Percentiles rank a stretch among this genome's conserved stretches.
Conservation (phyloP, 2,329 filamentous ascomycete species). For the Basipetospora chlamydospora region DNA sequence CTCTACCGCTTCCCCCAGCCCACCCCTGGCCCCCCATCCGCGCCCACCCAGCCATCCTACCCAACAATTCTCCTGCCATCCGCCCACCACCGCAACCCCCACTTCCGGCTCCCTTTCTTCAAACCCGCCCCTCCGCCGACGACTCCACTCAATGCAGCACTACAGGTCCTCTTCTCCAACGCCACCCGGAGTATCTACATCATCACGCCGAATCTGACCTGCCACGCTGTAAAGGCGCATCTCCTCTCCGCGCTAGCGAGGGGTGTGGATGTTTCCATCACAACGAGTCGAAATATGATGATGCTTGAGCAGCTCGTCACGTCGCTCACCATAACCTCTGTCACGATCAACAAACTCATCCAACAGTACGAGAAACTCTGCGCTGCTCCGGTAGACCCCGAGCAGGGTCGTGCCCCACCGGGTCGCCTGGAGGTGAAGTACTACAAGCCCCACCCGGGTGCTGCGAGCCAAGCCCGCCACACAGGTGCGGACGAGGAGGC, state of each 20-base stretch:
- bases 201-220: conserved; percentile 67
- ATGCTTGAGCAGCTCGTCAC: conserved; percentile 68
- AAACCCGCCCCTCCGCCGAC: conserved; percentile 32
- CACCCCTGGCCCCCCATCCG: not conserved
- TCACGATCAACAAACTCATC: conserved; percentile 46
- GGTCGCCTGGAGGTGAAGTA: conserved; percentile 45
- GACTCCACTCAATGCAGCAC: conserved; percentile 53
- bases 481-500: too few species aligned
- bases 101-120: conserved; percentile 46
- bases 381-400: conserved; percentile 17
- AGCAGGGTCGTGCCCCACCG: conserved; percentile 21
- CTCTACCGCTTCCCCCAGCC: not conserved
- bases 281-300: conserved; percentile 60
- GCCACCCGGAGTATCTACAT: conserved; percentile 49
- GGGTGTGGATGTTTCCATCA: conserved; percentile 52
- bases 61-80: conserved; percentile 58
- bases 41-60: conserved; percentile 12
- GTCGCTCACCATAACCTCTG: conserved; percentile 56
- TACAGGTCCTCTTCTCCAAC: conserved; percentile 44
- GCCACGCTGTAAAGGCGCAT: conserved; percentile 44
- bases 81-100: conserved; percentile 54
- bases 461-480: conserved; percentile 11
- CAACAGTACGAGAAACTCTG: conserved; percentile 30
- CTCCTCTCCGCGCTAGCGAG: conserved; percentile 46
- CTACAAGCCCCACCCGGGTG: conserved; percentile 28